Evolutionary conservation across 176 grass and related monocot genomes (phyloP), one percentile per base, ranked within the genome.

Genomic region (Cenchrus americanus): DNA sequence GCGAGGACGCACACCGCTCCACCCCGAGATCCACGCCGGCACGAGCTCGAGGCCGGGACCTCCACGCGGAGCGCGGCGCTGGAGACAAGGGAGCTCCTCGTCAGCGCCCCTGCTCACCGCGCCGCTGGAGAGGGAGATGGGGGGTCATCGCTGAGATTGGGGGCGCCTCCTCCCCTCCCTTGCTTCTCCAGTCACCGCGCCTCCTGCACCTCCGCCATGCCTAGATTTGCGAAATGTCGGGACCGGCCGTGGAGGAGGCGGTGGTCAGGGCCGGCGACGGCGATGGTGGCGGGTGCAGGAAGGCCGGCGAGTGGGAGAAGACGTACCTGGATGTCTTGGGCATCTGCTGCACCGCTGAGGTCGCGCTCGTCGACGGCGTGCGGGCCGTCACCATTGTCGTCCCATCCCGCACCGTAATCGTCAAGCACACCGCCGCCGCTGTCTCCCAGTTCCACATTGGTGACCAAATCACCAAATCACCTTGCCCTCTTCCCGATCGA

Each of bases 271-370:
- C 21, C 41, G 42, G 40, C 10, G 67, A 13, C 1, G 8, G 37
- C 32, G 1, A n/a, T 27, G 44, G 7, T 22, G 1, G 26, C 47
- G 8, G 8, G 4, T 22, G 10, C 61, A 13, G 6, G 27, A 4
- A n/a, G 68, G 18, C 14, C 8, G 62, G 5, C 14, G 88, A 67
- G 14, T 79, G 71, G 71, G 84, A 92, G 37, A 97, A 90, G 77
- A 97, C 85, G 34, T 90, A 92, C 88, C 93, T 97, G 19, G 92
- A 94, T 50, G 92, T 97, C 18, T 80, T 94, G 57, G 91, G 92
- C 40, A 80, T 97, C 62, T 97, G 92, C 80, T 97, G 94, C 87
- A 78, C 90, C 3, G 89, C 92, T 14, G 92, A 94, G 70, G 92
- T 80, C 2, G 71, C 61, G 27, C 82, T 97, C 18, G 89, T 94